Evolutionary conservation across 1,139 yeast genomes (phyloP).

Genomic region (Pichia sp.): DNA sequence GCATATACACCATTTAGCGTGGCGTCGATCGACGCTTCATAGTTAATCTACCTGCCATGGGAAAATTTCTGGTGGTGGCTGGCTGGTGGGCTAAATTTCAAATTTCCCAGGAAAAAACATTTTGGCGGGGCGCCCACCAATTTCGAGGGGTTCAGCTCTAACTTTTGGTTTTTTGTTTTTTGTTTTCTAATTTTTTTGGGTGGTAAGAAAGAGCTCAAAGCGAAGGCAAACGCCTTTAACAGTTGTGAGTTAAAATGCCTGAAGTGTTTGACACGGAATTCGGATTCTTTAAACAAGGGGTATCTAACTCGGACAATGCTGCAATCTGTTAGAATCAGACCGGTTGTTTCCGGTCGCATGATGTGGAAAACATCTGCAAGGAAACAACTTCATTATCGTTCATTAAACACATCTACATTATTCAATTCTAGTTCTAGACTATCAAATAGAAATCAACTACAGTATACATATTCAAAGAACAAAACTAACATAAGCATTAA

Average conservation of each 20-base stretch:
- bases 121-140: no score
- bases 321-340: conserved; percentile 2
- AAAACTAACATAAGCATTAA: not conserved
- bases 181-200: not conserved
- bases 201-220: not conserved
- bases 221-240: not conserved
- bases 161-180: not conserved
- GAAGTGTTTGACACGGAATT: not conserved
- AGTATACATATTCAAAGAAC: not conserved
- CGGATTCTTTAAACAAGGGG: not conserved
- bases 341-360: not conserved
- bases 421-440: not conserved
- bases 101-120: no score
- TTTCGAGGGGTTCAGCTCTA: no score
- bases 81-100: no score
- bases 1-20: no score
- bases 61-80: no score
- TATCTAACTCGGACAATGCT: not conserved
- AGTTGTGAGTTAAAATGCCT: not conserved
- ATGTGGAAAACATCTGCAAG: not conserved
- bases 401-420: not conserved
- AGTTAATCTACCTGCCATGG: no score
- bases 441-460: not conserved
- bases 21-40: no score
- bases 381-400: not conserved